Evolutionary conservation across 345 rosid species (phyloP).

Genomic region (Brassica juncea): DNA sequence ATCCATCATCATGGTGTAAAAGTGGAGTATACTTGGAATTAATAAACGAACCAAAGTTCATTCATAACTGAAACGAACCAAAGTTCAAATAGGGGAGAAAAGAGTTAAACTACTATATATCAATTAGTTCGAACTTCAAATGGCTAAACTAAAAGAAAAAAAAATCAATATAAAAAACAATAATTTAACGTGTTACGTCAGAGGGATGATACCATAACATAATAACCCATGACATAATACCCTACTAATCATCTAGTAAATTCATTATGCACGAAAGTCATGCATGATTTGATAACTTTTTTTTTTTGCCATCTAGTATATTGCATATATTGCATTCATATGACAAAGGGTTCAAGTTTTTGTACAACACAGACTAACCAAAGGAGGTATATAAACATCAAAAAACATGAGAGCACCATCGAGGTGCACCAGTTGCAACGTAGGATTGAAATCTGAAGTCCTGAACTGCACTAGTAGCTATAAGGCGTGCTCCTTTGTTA

Average conservation of each 20-base stretch:
- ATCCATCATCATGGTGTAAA: background rate
- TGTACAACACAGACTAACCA: too few species aligned
- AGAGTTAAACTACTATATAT: background rate
- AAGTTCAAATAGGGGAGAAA: background rate
- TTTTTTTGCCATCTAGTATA: too few species aligned
- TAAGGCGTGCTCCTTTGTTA: too few species aligned
- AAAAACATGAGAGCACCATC: too few species aligned
- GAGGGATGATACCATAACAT: background rate
- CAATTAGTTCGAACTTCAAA: background rate
- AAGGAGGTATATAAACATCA: too few species aligned
- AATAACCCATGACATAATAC: background rate
- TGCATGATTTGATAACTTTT: background rate
- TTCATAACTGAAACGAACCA: background rate
- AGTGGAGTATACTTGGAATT: background rate
- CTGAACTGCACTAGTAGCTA: too few species aligned
- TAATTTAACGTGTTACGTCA: background rate
- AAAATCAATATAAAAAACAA: background rate
- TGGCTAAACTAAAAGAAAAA: too few species aligned
- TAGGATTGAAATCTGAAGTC: too few species aligned
- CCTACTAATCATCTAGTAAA: background rate
- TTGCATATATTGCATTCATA: too few species aligned
- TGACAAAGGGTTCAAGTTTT: too few species aligned
- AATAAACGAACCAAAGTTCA: background rate
- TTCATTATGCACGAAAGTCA: slow-evolving; percentile 15
- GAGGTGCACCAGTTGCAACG: too few species aligned